Evolutionary conservation across 2,329 filamentous ascomycete genomes (phyloP), one percentile per base, ranked within the genome.

Genomic region (Fonsecaea erecta): DNA sequence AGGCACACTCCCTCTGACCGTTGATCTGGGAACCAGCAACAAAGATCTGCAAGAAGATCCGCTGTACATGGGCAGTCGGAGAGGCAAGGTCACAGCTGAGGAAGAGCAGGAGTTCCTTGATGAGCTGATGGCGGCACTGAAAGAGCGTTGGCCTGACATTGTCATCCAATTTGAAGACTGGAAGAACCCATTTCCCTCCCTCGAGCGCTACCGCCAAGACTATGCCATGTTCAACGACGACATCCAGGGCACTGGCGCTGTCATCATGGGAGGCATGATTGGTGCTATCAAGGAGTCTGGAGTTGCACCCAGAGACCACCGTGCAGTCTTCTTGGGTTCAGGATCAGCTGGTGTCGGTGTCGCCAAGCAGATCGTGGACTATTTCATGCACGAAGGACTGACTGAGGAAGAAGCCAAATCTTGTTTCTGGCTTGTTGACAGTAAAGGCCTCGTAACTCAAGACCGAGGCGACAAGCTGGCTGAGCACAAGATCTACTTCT

Each of bases 191-290:
- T 99, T 98, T 86, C 90, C 91, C 68, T 94, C 96, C 74, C 86
- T 98, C 46, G 90, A 95, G 76, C 88, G 92, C 66, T 98, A 98
- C 81, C 90, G 92, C 72, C 84, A 93, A 76, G 86, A 84, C 70
- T 94, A 97, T 84, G 93, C 91, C 78, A 96, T 92, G 85, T 99
- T 99, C 87, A 98, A 98, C 79, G 95, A 98, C 75, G 94, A 99
- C 76, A 95, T 99, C 75, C 94, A 98, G 83, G 94, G 94, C 71
- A 98, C 95, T 72, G 95, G 95, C 73, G 93, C 94, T 69, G 95
- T 99, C 74, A 93, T 98, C 68, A 86, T 97, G 62, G 94, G 86
- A 69, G 94, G 94, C 72, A 84, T 90, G 77, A 87, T 91, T 79
- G 86, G 85, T 70, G 85, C 84, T 30, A 92, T 96, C 66, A 94